Evolutionary conservation across 1,284 basidiomycete genomes (phyloP).

Genomic region (Austroboletus niveus): DNA sequence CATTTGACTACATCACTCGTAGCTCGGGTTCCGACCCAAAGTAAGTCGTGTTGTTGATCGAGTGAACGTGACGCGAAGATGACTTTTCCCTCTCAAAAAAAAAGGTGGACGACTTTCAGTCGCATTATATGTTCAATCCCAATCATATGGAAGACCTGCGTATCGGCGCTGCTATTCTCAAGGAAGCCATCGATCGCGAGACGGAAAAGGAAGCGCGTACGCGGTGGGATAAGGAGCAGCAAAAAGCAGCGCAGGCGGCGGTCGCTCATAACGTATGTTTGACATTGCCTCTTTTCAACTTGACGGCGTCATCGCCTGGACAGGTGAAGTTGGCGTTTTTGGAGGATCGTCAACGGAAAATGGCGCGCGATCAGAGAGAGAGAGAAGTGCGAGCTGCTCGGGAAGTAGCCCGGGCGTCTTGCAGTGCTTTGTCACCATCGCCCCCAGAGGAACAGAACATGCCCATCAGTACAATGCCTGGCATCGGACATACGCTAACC

Average conservation of each 20-base stretch:
- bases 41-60: conserved; percentile 33
- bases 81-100: neutral
- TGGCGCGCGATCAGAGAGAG: conserved; percentile 55
- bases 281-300: too few species aligned
- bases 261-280: conserved; percentile 51
- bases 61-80: neutral
- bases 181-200: conserved; percentile 57
- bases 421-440: neutral
- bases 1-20: too few species aligned
- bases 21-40: conserved; percentile 72
- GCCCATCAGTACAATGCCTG: conserved; percentile 16
- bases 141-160: conserved; percentile 52
- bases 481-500: conserved; percentile 20
- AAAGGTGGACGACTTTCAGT: conserved; percentile 53
- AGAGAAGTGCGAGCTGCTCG: conserved; percentile 44
- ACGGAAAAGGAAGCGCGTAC: conserved; percentile 52
- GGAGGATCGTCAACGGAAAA: conserved; percentile 65
- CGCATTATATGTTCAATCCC: conserved; percentile 62
- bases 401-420: conserved; percentile 3
- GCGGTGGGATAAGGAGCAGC: conserved; percentile 44
- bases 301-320: neutral
- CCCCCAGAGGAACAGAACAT: neutral
- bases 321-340: conserved; percentile 72
- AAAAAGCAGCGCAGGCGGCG: conserved; percentile 54
- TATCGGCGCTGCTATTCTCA: conserved; percentile 61